phyloP scores from a whole-genome alignment of 805 yeast species.

The Saccharomycopsis synnaedendra region DNA sequence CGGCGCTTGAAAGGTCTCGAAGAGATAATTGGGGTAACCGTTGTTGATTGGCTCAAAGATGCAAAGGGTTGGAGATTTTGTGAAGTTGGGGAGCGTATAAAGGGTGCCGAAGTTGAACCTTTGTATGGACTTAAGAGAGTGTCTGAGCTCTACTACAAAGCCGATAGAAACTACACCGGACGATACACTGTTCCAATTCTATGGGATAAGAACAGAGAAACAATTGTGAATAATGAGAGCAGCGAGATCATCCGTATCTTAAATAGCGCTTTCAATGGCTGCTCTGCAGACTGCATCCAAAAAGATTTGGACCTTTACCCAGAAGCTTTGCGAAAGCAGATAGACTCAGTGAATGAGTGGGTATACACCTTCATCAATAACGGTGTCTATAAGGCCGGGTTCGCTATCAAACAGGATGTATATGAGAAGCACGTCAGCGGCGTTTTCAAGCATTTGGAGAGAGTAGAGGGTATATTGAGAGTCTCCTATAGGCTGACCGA shows the following conservation, averaged over 20 bases:
- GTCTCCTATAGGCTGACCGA: constrained; percentile 26
- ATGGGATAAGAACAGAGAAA: constrained; percentile 75
- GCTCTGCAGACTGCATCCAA: constrained; percentile 29
- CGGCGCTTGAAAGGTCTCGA: constrained; percentile 63
- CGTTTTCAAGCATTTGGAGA: constrained; percentile 58
- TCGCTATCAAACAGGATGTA: constrained; percentile 73
- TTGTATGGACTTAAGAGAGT: constrained; percentile 48
- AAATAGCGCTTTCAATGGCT: constrained; percentile 58
- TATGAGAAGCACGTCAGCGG: constrained; percentile 58
- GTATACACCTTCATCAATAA: constrained; percentile 78
- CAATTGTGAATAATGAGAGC: constrained; percentile 88
- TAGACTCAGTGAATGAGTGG: constrained; percentile 75
- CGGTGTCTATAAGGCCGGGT: constrained; percentile 90
- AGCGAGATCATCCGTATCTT: constrained; percentile 81
- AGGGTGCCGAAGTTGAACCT: constrained; percentile 41
- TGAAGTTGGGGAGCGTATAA: constrained; percentile 33
- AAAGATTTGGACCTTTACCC: constrained; percentile 57
- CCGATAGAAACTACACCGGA: constrained; percentile 68
- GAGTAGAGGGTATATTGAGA: constrained; percentile 50
- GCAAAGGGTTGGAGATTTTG: constrained; percentile 83
- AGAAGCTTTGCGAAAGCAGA: constrained; percentile 33
- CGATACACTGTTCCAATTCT: constrained; percentile 88
- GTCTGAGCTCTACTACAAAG: constrained; percentile 63
- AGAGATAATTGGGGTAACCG: constrained; percentile 42
- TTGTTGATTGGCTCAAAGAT: constrained; percentile 89